Evolutionary conservation across 2,329 filamentous ascomycete species (phyloP).

Genomic region (Hypoxylon sp.): DNA sequence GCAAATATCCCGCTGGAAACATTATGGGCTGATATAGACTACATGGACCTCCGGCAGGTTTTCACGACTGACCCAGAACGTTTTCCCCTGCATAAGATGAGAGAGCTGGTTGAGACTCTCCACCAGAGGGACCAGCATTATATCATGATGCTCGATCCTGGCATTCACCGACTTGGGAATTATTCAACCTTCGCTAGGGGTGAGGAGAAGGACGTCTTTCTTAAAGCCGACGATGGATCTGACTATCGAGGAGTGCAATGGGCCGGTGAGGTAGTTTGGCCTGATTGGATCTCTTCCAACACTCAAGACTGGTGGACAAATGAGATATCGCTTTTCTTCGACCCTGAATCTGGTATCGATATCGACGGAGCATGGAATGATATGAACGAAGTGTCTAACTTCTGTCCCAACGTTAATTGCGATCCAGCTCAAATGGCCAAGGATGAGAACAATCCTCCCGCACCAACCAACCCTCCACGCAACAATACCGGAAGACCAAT

Average conservation of each 20-base stretch:
- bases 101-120: slow-evolving; percentile 65
- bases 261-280: slow-evolving; percentile 69
- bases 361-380: slow-evolving; percentile 74
- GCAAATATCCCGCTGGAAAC: slow-evolving; percentile 66
- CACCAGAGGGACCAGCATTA: slow-evolving; percentile 68
- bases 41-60: slow-evolving; percentile 59
- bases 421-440: slow-evolving; percentile 29
- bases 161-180: slow-evolving; percentile 49
- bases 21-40: slow-evolving; percentile 67
- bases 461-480: slow-evolving; percentile 62
- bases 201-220: slow-evolving; percentile 53
- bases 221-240: slow-evolving; percentile 54
- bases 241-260: slow-evolving; percentile 65
- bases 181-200: slow-evolving; percentile 37
- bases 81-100: slow-evolving; percentile 63
- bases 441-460: slow-evolving; percentile 49
- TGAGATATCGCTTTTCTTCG: slow-evolving; percentile 66
- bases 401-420: slow-evolving; percentile 32
- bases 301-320: slow-evolving; percentile 68
- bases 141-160: slow-evolving; percentile 73
- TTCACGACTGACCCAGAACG: slow-evolving; percentile 64
- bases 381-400: slow-evolving; percentile 64
- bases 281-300: slow-evolving; percentile 70
- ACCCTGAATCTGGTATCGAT: slow-evolving; percentile 64
- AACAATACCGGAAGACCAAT: slow-evolving; percentile 50